Percentiles rank a stretch among this genome's conserved stretches.
phyloP scores from a whole-genome alignment of 2,329 filamentous ascomycete species.

The Fusarium stilboides region DNA sequence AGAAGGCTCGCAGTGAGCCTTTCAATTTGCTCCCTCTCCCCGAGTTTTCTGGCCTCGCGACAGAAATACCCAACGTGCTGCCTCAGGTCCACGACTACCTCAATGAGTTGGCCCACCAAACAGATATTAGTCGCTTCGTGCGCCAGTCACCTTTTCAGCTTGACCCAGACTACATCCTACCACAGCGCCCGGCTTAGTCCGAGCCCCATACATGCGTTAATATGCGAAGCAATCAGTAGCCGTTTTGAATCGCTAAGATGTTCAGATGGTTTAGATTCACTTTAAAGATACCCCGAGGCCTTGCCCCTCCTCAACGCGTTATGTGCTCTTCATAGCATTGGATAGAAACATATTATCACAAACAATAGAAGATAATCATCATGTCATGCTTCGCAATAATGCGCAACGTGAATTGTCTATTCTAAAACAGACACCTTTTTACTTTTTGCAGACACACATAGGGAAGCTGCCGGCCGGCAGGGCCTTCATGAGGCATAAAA shows the following conservation, averaged over 20 bases:
- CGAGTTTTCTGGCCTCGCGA: constrained; percentile 73
- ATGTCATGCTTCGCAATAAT: constrained; percentile 21
- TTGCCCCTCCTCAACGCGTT: constrained; percentile 16
- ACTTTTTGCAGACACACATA: constrained; percentile 40
- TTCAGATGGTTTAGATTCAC: constrained; percentile 13
- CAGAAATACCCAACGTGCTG: constrained; percentile 63
- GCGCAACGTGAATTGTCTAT: constrained; percentile 42
- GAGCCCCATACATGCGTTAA: background rate
- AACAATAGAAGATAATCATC: background rate
- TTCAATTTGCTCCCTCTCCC: constrained; percentile 86
- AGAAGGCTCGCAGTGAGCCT: constrained; percentile 88
- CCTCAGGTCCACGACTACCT: constrained; percentile 75
- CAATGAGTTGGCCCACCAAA: constrained; percentile 67
- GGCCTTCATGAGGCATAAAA: constrained; percentile 47
- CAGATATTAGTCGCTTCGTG: constrained; percentile 76
- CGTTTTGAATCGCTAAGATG: background rate
- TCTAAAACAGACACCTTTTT: constrained; percentile 36
- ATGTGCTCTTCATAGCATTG: background rate
- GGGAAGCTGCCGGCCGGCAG: constrained; percentile 41
- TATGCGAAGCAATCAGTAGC: background rate
- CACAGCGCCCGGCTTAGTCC: background rate
- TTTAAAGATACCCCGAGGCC: constrained; percentile 38
- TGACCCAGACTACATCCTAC: constrained; percentile 48
- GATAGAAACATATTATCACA: background rate
- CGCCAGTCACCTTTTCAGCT: constrained; percentile 65